These are phyloP conservation scores for Phytophthora nicotianae DNA, from an alignment of 352 stramenopile genomes.

Conservation along the genomic window DNA sequence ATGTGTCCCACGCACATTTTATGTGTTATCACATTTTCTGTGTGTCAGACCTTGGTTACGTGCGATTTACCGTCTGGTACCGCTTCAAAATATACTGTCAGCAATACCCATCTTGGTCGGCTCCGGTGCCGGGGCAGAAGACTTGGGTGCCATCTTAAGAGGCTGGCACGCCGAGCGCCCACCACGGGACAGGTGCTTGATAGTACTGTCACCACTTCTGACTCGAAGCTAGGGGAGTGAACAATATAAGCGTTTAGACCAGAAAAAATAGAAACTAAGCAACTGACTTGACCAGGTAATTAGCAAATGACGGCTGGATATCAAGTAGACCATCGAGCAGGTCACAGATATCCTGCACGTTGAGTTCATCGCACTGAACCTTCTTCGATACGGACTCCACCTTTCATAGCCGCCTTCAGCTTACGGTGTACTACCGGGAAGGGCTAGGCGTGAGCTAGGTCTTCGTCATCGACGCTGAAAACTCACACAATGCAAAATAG, in stretches of 20 bases:
- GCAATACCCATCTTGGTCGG: not conserved
- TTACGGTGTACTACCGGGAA: not conserved
- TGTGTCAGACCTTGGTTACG: no score
- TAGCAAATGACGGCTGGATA: not conserved
- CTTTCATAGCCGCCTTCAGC: not conserved
- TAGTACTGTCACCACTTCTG: not conserved
- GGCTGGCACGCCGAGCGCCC: not conserved
- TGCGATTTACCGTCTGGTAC: no score
- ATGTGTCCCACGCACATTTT: no score
- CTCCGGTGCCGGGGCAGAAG: not conserved
- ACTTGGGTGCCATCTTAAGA: not conserved
- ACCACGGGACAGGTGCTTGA: not conserved
- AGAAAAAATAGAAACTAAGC: not conserved
- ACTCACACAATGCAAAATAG: not conserved
- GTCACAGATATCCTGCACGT: not conserved
- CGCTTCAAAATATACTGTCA: not conserved
- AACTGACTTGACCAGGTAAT: not conserved
- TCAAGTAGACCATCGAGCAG: not conserved
- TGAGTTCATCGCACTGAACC: not conserved
- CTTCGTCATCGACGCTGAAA: not conserved
- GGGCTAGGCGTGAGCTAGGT: not conserved
- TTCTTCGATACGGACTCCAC: not conserved
- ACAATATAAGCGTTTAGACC: not conserved
- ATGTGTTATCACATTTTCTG: no score
- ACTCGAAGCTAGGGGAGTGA: not conserved